phyloP scores from a whole-genome alignment of 352 stramenopile genomes.

The Nothophytophthora sp. region DNA sequence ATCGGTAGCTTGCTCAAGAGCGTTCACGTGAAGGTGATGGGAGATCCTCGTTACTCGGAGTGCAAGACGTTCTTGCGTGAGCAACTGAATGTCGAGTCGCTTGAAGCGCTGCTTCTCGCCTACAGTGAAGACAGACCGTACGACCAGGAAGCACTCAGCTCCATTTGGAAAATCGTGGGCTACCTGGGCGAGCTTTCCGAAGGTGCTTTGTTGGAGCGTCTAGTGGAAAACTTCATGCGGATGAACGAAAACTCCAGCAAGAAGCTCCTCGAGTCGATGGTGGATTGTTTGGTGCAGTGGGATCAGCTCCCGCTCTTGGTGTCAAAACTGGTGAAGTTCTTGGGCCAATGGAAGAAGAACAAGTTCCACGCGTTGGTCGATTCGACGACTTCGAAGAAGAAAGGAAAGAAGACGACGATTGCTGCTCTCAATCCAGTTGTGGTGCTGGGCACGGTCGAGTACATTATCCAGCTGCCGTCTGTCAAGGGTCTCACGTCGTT shows the following conservation, averaged over 20 bases:
- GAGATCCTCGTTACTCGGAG: constrained; percentile 65
- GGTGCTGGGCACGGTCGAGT: constrained; percentile 62
- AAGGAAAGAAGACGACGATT: constrained; percentile 35
- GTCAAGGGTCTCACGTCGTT: constrained; percentile 52
- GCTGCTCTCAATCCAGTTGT: constrained; percentile 56
- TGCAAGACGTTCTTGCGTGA: constrained; percentile 75
- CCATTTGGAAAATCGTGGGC: constrained; percentile 76
- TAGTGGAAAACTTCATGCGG: constrained; percentile 69
- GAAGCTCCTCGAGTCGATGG: constrained; percentile 77
- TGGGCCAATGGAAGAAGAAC: constrained; percentile 57
- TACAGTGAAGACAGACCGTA: constrained; percentile 64
- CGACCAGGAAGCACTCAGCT: constrained; percentile 68
- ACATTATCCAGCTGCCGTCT: constrained; percentile 53
- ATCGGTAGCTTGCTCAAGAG: constrained; percentile 76
- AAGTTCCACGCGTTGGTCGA: constrained; percentile 27
- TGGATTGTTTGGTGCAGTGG: constrained; percentile 79
- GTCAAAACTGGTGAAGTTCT: constrained; percentile 58
- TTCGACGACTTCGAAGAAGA: constrained; percentile 23
- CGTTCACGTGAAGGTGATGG: constrained; percentile 69
- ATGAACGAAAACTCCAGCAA: constrained; percentile 76
- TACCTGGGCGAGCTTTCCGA: constrained; percentile 67
- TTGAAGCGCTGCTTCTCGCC: constrained; percentile 64
- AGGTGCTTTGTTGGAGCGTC: constrained; percentile 51
- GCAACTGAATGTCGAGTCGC: constrained; percentile 59
- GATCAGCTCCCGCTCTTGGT: constrained; percentile 67